Evolutionary conservation across 805 yeast species (phyloP), one percentile per base, ranked within the genome.

Genomic region (Ogataea pignaliae): DNA sequence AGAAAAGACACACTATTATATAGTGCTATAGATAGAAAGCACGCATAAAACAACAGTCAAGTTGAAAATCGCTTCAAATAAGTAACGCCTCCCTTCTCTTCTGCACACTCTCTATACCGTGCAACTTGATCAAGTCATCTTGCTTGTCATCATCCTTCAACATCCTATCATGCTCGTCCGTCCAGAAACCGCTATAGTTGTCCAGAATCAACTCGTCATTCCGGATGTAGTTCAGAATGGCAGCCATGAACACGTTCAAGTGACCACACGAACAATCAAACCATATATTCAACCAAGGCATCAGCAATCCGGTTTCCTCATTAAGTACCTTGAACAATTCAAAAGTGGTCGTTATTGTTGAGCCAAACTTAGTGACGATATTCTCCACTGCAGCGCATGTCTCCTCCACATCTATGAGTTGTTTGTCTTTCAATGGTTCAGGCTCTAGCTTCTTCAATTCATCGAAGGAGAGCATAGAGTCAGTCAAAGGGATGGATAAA

Each of bases 201-300:
- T 55, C 47, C 48, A 60, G 43, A 7, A 54, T 47, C n/a, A 60
- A 47, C 37, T 58, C 61, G 16, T 60, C 64, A 30, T 59, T 57
- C 30, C 55, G 44, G 21, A 62, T 47, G 40, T 61, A 62, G 42
- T 62, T 48, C 16, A 56, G 45, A 36, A 62, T 59, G 5, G 63
- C 63, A 35, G 53, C 61, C 44, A 59, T 48, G 30, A 62, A 61
- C 4, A 59, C 47, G 34, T 54, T 60, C 31, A 61, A 53, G 50
- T 60, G 59, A 38, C 67, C 66, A 48, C 64, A 61, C 8, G 64
- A 60, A 40, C 65, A 60, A 41, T 60, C 64, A 52, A 58, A 63
- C 67, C 67, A 63, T 39, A 59, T 59, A 34, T 54, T 56, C 21
- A 59, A 48, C 67, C 67, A 63, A 37, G 59, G 54, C 51, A 57